Percentiles rank a stretch among this genome's conserved stretches.
Evolutionary conservation across 768 basidiomycete species (phyloP).

Genomic region (Russula lepida): DNA sequence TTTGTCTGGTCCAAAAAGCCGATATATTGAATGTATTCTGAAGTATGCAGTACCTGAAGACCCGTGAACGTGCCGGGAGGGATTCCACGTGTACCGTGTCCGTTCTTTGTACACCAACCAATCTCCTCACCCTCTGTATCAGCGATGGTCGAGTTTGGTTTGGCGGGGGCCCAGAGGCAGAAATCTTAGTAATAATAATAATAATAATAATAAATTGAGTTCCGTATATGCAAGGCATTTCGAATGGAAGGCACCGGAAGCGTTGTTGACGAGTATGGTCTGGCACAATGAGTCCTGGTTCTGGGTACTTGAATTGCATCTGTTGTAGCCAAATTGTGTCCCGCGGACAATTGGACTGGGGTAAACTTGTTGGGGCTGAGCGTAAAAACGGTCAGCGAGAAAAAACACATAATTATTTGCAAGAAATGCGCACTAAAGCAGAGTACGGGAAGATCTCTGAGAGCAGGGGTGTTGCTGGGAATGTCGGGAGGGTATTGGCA

Average conservation of each 20-base stretch:
- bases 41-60: constrained; percentile 53
- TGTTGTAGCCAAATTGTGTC: constrained; percentile 54
- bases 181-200: too few relatives aligned
- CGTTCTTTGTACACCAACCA: constrained; percentile 68
- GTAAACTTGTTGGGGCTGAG: constrained; percentile 47
- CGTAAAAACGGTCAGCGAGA: background rate
- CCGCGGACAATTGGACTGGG: constrained; percentile 40
- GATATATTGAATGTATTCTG: constrained; percentile 50
- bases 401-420: background rate
- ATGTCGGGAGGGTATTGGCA: constrained; percentile 8
- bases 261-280: constrained; percentile 56
- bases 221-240: background rate
- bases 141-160: constrained; percentile 46
- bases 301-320: constrained; percentile 59
- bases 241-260: constrained; percentile 30
- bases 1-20: constrained; percentile 56
- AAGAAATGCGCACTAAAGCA: constrained; percentile 20
- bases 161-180: constrained; percentile 55
- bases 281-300: constrained; percentile 59
- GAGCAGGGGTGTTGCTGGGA: constrained; percentile 25
- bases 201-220: background rate
- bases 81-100: constrained; percentile 65
- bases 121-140: constrained; percentile 64
- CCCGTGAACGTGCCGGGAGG: constrained; percentile 57
- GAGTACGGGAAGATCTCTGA: constrained; percentile 25